Evolutionary conservation across 2,329 filamentous ascomycete species (phyloP), one percentile per base, ranked within the genome.

Genomic region (Arachnomyces sp.): DNA sequence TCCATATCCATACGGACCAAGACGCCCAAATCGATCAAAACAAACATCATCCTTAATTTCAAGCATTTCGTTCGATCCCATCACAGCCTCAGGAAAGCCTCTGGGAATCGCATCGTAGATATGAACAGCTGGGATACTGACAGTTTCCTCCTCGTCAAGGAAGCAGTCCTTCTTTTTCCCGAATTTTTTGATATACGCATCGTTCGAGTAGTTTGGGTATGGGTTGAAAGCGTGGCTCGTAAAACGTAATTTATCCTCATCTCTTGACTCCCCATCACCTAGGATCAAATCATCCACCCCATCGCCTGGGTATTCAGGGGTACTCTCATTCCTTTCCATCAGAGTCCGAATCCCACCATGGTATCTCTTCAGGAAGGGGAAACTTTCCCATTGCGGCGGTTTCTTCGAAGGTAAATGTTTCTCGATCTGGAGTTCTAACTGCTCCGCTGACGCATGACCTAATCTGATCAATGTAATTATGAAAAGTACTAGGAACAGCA

Each of bases 1-100:
- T 7, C 90, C 90, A 45, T 87, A 77, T 0, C 90, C 90, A 52
- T 98, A 98, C 0, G 90, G 84, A 0, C 86, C 89, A 20, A 92
- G 77, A 47, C 88, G 77, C 2, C 90, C 90, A 57, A 85, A 94
- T 2, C 92, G 76, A 51, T 98, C 92, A 56, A 94, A 95, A 65
- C 92, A 98, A 34, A 95, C 77, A 53, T 94, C 82, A 49, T 93
- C 78, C 13, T 83, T 77, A 28, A 96, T 67, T 0, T 80, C 82
- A 9, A 96, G 64, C 31, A 90, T 61, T 7, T 88, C 79, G 53
- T 94, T 89, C 0, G 87, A 94, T n/a, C 92, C 92, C 55, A 90
- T 76, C 2, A 85, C 77, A 43, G 87, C 77, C 36, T 92, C 78
- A 0, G 92, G 92, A 59, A 94, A 93, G 1, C 89, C 90, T 43